Conservation (phyloP, 345 rosid species). For the Theobroma cacao region DNA sequence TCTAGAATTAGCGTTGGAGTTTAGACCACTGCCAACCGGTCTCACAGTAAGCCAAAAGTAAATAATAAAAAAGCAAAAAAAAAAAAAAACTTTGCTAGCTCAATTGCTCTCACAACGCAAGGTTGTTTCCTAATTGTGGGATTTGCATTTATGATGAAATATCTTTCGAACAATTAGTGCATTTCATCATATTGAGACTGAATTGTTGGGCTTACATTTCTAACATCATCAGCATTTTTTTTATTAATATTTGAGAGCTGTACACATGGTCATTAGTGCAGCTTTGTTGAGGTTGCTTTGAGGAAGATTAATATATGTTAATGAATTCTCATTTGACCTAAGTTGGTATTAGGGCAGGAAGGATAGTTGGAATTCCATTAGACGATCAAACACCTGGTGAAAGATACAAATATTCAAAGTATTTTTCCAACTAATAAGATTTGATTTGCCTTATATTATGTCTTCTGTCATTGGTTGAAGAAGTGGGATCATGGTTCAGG, state of each 20-base stretch:
- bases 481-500: not conserved
- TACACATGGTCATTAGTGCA: not conserved
- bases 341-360: not conserved
- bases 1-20: not conserved
- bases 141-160: too few relatives aligned
- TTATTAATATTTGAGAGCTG: not conserved
- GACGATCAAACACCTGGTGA: not conserved
- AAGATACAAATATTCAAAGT: not conserved
- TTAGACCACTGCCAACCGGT: too few relatives aligned
- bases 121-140: too few relatives aligned
- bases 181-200: not conserved
- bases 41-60: too few relatives aligned
- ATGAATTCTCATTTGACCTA: not conserved
- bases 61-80: too few relatives aligned
- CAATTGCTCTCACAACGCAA: too few relatives aligned
- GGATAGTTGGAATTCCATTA: not conserved
- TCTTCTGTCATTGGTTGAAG: not conserved
- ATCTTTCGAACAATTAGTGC: too few relatives aligned
- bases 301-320: not conserved
- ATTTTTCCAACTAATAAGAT: not conserved
- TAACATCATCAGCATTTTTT: not conserved
- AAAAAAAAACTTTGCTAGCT: too few relatives aligned
- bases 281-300: not conserved
- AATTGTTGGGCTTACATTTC: not conserved
- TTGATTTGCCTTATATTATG: too few relatives aligned